These are phyloP conservation scores for Solanum sitiens DNA, from an alignment of 257 asterid species.

Conservation along the genomic window DNA sequence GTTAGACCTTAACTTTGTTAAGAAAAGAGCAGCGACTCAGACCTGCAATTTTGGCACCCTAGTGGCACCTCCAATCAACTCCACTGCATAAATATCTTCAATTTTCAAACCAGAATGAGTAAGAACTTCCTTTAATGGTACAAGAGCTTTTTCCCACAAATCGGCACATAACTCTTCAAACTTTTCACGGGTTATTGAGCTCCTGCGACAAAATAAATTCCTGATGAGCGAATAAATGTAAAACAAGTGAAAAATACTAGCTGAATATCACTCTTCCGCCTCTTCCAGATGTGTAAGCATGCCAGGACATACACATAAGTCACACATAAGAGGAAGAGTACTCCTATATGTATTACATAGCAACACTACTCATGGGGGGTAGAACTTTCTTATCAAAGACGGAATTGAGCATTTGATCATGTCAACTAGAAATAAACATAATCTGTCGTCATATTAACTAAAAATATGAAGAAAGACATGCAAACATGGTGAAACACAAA, in stretches of 20 bases:
- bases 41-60: conserved; percentile 99
- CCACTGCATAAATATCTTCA: conserved; percentile 84
- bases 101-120: conserved; percentile 57
- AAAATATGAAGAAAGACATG: not conserved
- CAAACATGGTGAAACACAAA: not conserved
- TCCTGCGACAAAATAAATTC: conserved; percentile 30
- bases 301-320: not conserved
- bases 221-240: not conserved
- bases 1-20: not conserved
- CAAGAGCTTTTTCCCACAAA: conserved; percentile 81
- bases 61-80: conserved; percentile 99
- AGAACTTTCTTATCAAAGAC: not conserved
- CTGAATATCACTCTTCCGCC: not conserved
- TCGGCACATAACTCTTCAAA: conserved; percentile 93
- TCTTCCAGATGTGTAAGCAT: not conserved
- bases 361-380: not conserved
- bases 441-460: not conserved
- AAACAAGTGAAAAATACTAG: not conserved
- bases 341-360: not conserved
- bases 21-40: not conserved
- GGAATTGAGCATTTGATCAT: not conserved
- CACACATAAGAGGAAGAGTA: not conserved
- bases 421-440: not conserved
- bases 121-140: conserved; percentile 75
- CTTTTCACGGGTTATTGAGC: conserved; percentile 90